Base-by-base conservation (phyloP, 1,139 yeast genomes). In the Nematodospora anomalae region DNA sequence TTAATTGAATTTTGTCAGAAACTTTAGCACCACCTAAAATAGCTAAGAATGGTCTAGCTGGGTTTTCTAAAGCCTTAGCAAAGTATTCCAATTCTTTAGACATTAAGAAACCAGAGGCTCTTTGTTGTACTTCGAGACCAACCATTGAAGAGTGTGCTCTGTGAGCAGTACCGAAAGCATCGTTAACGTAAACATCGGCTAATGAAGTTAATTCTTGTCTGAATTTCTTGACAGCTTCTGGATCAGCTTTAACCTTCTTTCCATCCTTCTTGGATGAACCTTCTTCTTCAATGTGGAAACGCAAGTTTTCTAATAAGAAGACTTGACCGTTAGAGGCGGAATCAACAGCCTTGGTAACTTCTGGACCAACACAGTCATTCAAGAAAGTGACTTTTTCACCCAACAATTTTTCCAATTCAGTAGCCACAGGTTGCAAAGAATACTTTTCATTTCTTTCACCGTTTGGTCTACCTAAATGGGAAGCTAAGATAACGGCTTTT, bases 61-160 rank as follows among this genome's bases (percentile, higher is more conserved):
- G 97, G 80, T 83, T 80, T 77, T 90, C 97, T 62, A 90, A 79
- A 48, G 97, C 97, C 79, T 89, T 90, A 55, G 97, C 95, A 63
- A 90, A 90, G 80, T 84, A 90, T 59, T 81, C 84, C 67, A 90
- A 83, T 73, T 90, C 97, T 79, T 92, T 90, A 62, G 90, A 83
- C 87, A 90, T 85, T 58, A 90, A 77, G 92, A 88, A 90, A 64
- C 97, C 97, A 47, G 96, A 83, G 55, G 97, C 97, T 71, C 88
- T 85, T 73, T 87, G 88, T 44, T 92, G 90, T 55, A 88, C 78
- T 55, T 90, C 88, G 52, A 90, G 74, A 57, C 97, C 97, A 58
- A 92, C 97, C 88, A 92, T 89, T 33, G 97, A 90, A 36, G 97
- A 88, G 76, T 90, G 97, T 47, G 97, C 97, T 76, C 97, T 87